phyloP scores from a whole-genome alignment of 805 yeast genomes.

The Deakozyma indianensis region DNA sequence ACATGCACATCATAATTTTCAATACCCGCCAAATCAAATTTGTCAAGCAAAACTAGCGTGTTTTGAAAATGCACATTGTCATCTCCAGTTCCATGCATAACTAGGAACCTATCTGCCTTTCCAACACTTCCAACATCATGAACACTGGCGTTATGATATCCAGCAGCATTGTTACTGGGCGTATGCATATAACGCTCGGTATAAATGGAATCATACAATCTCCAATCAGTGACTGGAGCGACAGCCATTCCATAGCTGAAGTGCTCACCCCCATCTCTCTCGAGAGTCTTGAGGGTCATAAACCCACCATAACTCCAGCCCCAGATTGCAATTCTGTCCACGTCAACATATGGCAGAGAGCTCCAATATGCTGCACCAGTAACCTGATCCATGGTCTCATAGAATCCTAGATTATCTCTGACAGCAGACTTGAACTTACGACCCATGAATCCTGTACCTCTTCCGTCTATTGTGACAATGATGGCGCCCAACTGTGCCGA shows the following conservation, averaged over 20 bases:
- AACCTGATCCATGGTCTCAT: conserved; percentile 79
- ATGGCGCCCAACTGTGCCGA: conserved; percentile 68
- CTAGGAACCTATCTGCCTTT: conserved; percentile 47
- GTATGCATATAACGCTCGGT: conserved; percentile 91
- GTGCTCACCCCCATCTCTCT: conserved; percentile 56
- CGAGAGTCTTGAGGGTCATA: conserved; percentile 79
- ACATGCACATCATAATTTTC: conserved; percentile 83
- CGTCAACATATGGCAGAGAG: conserved; percentile 47
- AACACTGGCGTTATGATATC: conserved; percentile 48
- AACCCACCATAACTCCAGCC: conserved; percentile 99
- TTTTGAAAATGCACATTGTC: conserved; percentile 96
- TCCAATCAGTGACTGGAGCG: conserved; percentile 96
- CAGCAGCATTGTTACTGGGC: conserved; percentile 50
- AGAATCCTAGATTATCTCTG: conserved; percentile 66
- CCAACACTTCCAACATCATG: conserved; percentile 41
- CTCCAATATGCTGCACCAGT: conserved; percentile 68
- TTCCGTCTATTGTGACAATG: conserved; percentile 90
- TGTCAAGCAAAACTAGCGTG: conserved; percentile 62
- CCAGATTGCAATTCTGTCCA: conserved; percentile 67
- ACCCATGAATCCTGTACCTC: conserved; percentile 92
- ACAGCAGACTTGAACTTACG: conserved; percentile 63
- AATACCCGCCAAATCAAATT: conserved; percentile 52
- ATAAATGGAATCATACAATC: conserved; percentile 79
- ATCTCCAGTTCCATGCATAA: conserved; percentile 96
- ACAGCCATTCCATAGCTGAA: conserved; percentile 89